Conservation (phyloP, 495 filamentous ascomycete genomes). For the Ramalina intermedia region DNA sequence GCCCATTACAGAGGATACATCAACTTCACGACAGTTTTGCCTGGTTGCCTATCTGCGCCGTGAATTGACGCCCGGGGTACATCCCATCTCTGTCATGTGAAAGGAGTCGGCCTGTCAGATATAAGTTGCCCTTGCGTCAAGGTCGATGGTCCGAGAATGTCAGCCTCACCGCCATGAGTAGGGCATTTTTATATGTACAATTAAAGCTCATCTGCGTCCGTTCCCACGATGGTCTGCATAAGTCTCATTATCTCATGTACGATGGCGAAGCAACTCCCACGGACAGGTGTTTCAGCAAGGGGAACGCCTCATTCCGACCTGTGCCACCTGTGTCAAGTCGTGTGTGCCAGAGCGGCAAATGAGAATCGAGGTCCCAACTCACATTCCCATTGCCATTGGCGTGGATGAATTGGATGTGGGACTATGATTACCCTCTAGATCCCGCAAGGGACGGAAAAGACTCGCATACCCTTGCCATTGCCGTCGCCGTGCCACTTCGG, state of each 20-base stretch:
- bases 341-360: neutral
- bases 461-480: conserved; percentile 2
- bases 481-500: conserved; percentile 1
- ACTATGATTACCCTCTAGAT: conserved; percentile 1
- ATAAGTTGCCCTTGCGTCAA: neutral
- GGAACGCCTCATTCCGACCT: neutral
- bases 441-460: conserved; percentile 6
- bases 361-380: no score
- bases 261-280: neutral
- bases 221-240: conserved; percentile 3
- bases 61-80: no score
- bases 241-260: neutral
- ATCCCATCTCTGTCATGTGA: no score
- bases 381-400: neutral
- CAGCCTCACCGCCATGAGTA: conserved; percentile 1
- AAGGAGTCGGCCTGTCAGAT: no score
- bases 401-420: neutral
- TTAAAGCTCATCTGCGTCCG: conserved; percentile 4
- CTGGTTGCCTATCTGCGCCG: no score
- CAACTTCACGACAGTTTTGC: no score
- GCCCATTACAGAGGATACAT: no score
- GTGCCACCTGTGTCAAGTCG: neutral
- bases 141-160: neutral
- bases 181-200: neutral
- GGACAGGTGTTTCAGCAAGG: neutral